Percentiles rank a stretch among this genome's conserved stretches.
Conservation (phyloP, 768 basidiomycete genomes). For the Psilocybe azurescens region DNA sequence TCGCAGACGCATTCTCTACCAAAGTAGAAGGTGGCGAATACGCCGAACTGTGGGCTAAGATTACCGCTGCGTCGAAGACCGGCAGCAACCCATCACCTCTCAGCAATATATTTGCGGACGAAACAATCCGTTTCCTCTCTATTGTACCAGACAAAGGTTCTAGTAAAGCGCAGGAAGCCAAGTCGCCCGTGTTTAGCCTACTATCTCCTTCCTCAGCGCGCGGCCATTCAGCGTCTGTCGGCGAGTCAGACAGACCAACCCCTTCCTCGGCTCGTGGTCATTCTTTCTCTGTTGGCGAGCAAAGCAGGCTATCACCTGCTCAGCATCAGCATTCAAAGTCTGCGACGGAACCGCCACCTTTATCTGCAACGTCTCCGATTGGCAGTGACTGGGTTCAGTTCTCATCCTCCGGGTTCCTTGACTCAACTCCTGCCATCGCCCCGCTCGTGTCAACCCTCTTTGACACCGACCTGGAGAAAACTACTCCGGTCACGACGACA, state of each 20-base stretch:
- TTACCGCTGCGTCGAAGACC: conserved; percentile 49
- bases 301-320: conserved; percentile 22
- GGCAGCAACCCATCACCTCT: conserved; percentile 42
- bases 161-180: conserved; percentile 31
- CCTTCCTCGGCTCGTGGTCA: conserved; percentile 34
- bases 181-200: conserved; percentile 36
- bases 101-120: conserved; percentile 67
- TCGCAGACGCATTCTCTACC: conserved; percentile 65
- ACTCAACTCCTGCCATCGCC: conserved; percentile 38
- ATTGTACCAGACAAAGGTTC: conserved; percentile 49
- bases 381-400: conserved; percentile 72
- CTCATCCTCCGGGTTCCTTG: conserved; percentile 66
- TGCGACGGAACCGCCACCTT: conserved; percentile 35
- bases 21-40: conserved; percentile 39
- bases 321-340: conserved; percentile 33
- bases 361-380: conserved; percentile 34
- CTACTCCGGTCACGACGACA: conserved; percentile 27
- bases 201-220: conserved; percentile 31
- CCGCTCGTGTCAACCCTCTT: conserved; percentile 63
- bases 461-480: conserved; percentile 62
- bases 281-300: conserved; percentile 28
- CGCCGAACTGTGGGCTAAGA: conserved; percentile 55
- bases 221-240: conserved; percentile 32
- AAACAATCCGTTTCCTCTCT: conserved; percentile 61
- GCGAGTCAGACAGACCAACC: conserved; percentile 22